Evolutionary conservation across 441 rosid species (phyloP), one percentile per base, ranked within the genome.

Genomic region (Euphorbia celastroides): DNA sequence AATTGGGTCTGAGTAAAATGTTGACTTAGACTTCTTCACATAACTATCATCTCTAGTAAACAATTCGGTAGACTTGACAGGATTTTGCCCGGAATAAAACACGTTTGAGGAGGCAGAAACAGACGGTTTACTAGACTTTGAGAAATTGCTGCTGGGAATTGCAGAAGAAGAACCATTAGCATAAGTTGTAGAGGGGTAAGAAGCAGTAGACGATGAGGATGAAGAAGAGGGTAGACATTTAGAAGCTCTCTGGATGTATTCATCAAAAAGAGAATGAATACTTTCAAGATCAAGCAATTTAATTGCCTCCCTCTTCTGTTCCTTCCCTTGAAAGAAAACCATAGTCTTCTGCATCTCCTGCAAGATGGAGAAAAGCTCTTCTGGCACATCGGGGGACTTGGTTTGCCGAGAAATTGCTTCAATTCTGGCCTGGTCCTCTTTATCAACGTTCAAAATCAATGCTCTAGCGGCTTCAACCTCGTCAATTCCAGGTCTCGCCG

Each of bases 201-300:
- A 7, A 9, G 77, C 56, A 14, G 79, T 66, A 1, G 79, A n/a
- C 23, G 81, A 28, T 25, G 82, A 28, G 7, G n/a, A 25, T n/a
- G 81, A 48, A 22, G 85, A 64, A 7, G 82, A 72, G 52, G 79
- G 69, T 38, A 89, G 55, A 60, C 96, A 89, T 59, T 68, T 62
- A 5, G 94, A 85, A 67, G 97, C 99, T 80, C 94, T 87, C 70
- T 89, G 97, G 64, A 94, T 86, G 66, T 77, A 82, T 19, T 87
- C 94, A 67, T 89, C 99, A 79, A 91, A 94, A 70, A 85, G 17
- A 0, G 78, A 62, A 66, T 94, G 97, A 28, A 76, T 63, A 57
- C 71, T 76, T 62, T 94, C 99, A 8, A 91, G 92, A 79, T 94
- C 96, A 55, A 94, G 84, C 60, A 94, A 41, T 65, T 79, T 86